These are phyloP conservation scores for Persicaria maculosa DNA, from an alignment of 148 eudicot genomes.

Conservation along the genomic window DNA sequence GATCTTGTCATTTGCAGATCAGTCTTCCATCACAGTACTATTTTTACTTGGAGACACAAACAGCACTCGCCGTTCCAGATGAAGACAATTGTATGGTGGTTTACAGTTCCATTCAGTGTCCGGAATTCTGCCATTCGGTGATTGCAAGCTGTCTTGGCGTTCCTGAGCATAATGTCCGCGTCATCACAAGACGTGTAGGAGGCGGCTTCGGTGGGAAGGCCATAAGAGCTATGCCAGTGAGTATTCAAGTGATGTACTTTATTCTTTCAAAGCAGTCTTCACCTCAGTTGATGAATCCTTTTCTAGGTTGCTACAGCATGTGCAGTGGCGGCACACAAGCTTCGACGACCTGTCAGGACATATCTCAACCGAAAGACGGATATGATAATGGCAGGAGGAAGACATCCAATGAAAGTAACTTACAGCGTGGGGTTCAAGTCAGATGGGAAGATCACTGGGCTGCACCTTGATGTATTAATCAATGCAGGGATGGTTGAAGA, in stretches of 20 bases:
- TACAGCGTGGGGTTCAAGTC: constrained; percentile 83
- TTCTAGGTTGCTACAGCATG: constrained; percentile 73
- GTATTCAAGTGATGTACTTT: constrained; percentile 20
- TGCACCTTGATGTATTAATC: constrained; percentile 54
- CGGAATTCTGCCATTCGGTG: constrained; percentile 52
- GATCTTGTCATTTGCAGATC: constrained; percentile 33
- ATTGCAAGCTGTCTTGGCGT: constrained; percentile 75
- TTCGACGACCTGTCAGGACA: constrained; percentile 66
- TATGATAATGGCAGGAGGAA: constrained; percentile 87
- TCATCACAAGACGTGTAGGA: constrained; percentile 87
- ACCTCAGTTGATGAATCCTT: not conserved
- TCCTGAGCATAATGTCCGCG: constrained; percentile 85
- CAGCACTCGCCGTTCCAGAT: constrained; percentile 85
- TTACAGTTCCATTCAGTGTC: constrained; percentile 70
- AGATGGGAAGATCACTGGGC: constrained; percentile 78
- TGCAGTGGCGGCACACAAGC: constrained; percentile 80
- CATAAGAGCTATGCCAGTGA: constrained; percentile 64
- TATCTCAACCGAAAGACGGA: constrained; percentile 82
- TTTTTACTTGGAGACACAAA: constrained; percentile 87
- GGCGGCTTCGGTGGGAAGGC: constrained; percentile 98
- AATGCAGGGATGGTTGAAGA: constrained; percentile 57
- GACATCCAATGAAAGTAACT: constrained; percentile 88
- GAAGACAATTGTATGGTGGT: constrained; percentile 87
- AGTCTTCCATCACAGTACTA: constrained; percentile 72
- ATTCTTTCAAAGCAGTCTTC: not conserved